Conservation (phyloP, 2,329 filamentous ascomycete genomes). For the Botrytis fragariae region DNA sequence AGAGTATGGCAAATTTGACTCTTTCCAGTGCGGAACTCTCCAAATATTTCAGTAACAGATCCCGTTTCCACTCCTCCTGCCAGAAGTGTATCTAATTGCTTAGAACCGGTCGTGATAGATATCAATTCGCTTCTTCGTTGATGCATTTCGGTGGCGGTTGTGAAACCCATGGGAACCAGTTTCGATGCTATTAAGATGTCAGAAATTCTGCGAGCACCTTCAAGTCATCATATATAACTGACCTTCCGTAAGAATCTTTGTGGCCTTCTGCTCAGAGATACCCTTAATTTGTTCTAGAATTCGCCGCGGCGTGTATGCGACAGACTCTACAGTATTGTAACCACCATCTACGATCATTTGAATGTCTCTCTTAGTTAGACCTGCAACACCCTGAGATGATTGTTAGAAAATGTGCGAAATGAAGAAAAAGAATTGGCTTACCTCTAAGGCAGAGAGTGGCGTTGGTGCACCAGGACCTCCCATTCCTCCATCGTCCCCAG, state of each 20-base stretch:
- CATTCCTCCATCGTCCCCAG: conserved; percentile 69
- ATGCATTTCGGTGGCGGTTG: conserved; percentile 98
- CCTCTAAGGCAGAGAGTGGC: conserved; percentile 81
- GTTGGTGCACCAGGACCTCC: conserved; percentile 92
- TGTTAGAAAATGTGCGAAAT: neutral
- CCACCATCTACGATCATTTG: conserved; percentile 89
- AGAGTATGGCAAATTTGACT: conserved; percentile 98
- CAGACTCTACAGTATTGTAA: conserved; percentile 91
- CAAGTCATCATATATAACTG: conserved; percentile 1
- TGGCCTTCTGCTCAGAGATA: conserved; percentile 94
- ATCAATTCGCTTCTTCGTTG: conserved; percentile 94
- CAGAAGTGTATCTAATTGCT: conserved; percentile 91
- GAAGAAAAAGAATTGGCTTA: conserved; percentile 41
- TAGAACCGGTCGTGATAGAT: conserved; percentile 96
- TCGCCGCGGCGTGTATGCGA: conserved; percentile 86
- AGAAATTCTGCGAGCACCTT: neutral
- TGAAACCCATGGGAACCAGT: conserved; percentile 97
- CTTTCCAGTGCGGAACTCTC: conserved; percentile 96
- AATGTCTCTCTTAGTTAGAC: conserved; percentile 92
- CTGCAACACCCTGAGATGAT: conserved; percentile 69
- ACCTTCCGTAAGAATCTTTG: conserved; percentile 89
- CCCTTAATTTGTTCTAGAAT: conserved; percentile 93
- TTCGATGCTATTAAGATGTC: conserved; percentile 67
- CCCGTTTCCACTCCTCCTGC: conserved; percentile 95
- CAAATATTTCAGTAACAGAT: conserved; percentile 96